Evolutionary conservation across 2,329 filamentous ascomycete species (phyloP).

Genomic region (Leptographium radiaticola): DNA sequence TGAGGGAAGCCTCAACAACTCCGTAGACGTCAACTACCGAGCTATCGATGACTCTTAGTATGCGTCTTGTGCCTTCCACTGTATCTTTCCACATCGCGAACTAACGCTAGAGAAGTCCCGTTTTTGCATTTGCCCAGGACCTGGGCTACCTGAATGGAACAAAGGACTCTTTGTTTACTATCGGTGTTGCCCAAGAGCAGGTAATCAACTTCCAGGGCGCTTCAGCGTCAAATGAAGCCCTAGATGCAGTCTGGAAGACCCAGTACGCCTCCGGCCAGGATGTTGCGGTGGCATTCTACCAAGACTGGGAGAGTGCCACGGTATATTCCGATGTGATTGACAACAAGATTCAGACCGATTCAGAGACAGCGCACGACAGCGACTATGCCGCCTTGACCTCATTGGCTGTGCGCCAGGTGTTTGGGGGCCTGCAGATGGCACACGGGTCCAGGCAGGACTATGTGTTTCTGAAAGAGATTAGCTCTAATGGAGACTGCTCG

Average conservation of each 20-base stretch:
- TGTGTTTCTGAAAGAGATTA: slow-evolving; percentile 81
- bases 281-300: slow-evolving; percentile 61
- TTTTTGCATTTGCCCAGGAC: slow-evolving; percentile 64
- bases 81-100: neutral
- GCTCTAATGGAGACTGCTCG: slow-evolving; percentile 74
- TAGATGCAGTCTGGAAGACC: slow-evolving; percentile 66
- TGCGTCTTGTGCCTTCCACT: neutral
- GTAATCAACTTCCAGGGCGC: slow-evolving; percentile 64
- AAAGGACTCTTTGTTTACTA: slow-evolving; percentile 51
- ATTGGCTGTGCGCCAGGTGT: slow-evolving; percentile 67
- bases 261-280: slow-evolving; percentile 52
- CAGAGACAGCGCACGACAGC: slow-evolving; percentile 52
- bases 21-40: slow-evolving; percentile 51
- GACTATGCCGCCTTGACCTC: slow-evolving; percentile 67
- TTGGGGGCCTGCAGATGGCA: slow-evolving; percentile 63
- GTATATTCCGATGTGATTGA: slow-evolving; percentile 52
- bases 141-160: slow-evolving; percentile 31
- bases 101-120: slow-evolving; percentile 38
- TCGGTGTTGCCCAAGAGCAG: slow-evolving; percentile 64
- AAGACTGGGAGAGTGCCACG: slow-evolving; percentile 52
- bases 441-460: slow-evolving; percentile 56
- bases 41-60: slow-evolving; percentile 49
- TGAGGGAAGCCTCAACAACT: slow-evolving; percentile 49
- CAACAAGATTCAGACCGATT: slow-evolving; percentile 50
- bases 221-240: slow-evolving; percentile 43